Evolutionary conservation across 495 filamentous ascomycete species (phyloP).

Genomic region (Neurospora hispaniola): DNA sequence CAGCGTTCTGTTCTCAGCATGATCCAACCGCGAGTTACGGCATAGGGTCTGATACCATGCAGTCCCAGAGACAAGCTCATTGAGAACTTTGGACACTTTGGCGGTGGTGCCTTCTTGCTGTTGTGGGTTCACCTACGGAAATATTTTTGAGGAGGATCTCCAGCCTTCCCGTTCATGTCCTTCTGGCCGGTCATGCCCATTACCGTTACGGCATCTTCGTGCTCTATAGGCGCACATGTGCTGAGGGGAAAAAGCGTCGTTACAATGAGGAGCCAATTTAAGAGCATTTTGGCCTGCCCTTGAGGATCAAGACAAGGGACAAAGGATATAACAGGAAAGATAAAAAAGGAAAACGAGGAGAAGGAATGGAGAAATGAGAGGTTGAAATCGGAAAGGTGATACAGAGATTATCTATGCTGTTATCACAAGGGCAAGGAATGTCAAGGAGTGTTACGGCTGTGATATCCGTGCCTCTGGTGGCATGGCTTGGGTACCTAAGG

Average conservation of each 20-base stretch:
- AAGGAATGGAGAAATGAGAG: background rate
- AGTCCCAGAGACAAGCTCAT: background rate
- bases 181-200: slow-evolving; percentile 12
- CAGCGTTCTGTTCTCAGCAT: slow-evolving; percentile 3
- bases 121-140: slow-evolving; percentile 39
- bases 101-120: background rate
- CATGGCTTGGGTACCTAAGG: background rate
- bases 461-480: background rate
- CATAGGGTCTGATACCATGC: background rate
- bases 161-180: slow-evolving; percentile 36
- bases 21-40: background rate
- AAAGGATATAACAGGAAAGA: background rate
- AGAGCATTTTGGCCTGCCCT: background rate
- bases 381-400: background rate
- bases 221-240: background rate
- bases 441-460: background rate
- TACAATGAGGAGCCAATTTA: background rate
- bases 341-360: background rate
- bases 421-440: background rate
- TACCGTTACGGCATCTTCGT: background rate
- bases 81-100: background rate
- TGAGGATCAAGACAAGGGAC: background rate
- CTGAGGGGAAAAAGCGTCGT: background rate
- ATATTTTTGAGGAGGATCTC: slow-evolving; percentile 45
- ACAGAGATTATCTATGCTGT: background rate